Percentiles rank a stretch among this genome's conserved stretches.
phyloP scores from a whole-genome alignment of 805 yeast species.

The Candida anglica region DNA sequence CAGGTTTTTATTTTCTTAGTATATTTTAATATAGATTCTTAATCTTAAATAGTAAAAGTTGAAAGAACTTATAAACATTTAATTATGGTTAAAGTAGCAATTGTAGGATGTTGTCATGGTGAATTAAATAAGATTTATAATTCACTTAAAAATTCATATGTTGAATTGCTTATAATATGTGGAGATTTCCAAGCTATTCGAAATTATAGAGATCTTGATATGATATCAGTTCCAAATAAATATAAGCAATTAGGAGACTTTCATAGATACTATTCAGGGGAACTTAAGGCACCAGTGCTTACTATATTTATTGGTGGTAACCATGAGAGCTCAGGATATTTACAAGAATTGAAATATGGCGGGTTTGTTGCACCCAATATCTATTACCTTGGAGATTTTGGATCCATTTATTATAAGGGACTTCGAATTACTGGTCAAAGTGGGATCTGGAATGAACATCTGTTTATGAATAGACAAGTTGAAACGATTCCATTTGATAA shows the following conservation, averaged over 20 bases:
- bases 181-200: slow-evolving; percentile 92
- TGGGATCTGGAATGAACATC: slow-evolving; percentile 64
- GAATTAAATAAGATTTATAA: slow-evolving; percentile 58
- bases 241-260: slow-evolving; percentile 78
- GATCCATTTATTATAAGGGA: slow-evolving; percentile 72
- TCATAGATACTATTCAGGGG: slow-evolving; percentile 61
- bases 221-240: slow-evolving; percentile 77
- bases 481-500: slow-evolving; percentile 45
- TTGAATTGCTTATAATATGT: slow-evolving; percentile 59
- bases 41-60: too few species aligned
- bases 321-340: slow-evolving; percentile 83
- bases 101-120: slow-evolving; percentile 93
- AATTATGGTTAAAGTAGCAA: slow-evolving; percentile 49
- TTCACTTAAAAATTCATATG: slow-evolving; percentile 9
- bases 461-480: slow-evolving; percentile 39
- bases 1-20: too few species aligned
- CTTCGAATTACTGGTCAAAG: slow-evolving; percentile 76
- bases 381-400: slow-evolving; percentile 77
- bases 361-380: slow-evolving; percentile 93
- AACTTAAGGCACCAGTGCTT: slow-evolving; percentile 60
- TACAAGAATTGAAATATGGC: slow-evolving; percentile 71
- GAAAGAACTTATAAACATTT: too few species aligned
- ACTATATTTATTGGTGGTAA: slow-evolving; percentile 93
- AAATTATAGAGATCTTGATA: slow-evolving; percentile 54
- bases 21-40: too few species aligned